A percentile compares a stretch with the other conserved stretches of the same genome.
Conservation (phyloP, 2,329 filamentous ascomycete genomes). For the Dactylellina drechsleri region DNA sequence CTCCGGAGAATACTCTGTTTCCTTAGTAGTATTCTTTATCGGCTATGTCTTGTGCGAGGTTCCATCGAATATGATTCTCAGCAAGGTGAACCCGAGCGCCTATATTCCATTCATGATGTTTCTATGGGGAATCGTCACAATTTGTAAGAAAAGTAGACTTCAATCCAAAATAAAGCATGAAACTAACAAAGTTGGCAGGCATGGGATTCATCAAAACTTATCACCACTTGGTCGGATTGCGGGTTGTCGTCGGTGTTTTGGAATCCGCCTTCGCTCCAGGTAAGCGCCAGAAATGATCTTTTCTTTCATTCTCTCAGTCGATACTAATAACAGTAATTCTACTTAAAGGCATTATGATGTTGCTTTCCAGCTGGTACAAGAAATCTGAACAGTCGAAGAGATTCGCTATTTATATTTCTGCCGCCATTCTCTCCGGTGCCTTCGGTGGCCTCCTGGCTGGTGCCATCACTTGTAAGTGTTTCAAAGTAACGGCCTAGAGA, state of each 20-base stretch:
- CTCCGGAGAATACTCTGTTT: constrained; percentile 66
- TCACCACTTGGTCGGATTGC: constrained; percentile 65
- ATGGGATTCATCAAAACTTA: constrained; percentile 67
- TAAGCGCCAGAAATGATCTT: too few relatives aligned
- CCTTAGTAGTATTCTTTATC: constrained; percentile 68
- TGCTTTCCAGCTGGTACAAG: constrained; percentile 71
- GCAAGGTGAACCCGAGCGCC: constrained; percentile 65
- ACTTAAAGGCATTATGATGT: constrained; percentile 62
- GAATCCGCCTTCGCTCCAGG: constrained; percentile 69
- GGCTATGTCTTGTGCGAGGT: constrained; percentile 68
- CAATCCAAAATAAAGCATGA: not conserved
- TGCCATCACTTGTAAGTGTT: constrained; percentile 62
- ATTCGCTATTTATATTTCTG: constrained; percentile 70
- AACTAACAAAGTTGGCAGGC: constrained; percentile 56
- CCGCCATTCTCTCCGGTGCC: constrained; percentile 67
- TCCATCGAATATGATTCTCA: constrained; percentile 67
- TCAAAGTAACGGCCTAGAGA: not conserved
- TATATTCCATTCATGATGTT: constrained; percentile 68
- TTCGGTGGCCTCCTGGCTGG: constrained; percentile 66
- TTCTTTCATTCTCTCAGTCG: too few relatives aligned
- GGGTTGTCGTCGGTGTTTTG: constrained; percentile 68
- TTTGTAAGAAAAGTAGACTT: constrained; percentile 55
- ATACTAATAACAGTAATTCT: too few relatives aligned
- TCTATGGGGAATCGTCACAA: constrained; percentile 66
- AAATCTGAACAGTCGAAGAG: constrained; percentile 69